Conservation (phyloP, 1,284 basidiomycete genomes). For the Trichosporon sp. region DNA sequence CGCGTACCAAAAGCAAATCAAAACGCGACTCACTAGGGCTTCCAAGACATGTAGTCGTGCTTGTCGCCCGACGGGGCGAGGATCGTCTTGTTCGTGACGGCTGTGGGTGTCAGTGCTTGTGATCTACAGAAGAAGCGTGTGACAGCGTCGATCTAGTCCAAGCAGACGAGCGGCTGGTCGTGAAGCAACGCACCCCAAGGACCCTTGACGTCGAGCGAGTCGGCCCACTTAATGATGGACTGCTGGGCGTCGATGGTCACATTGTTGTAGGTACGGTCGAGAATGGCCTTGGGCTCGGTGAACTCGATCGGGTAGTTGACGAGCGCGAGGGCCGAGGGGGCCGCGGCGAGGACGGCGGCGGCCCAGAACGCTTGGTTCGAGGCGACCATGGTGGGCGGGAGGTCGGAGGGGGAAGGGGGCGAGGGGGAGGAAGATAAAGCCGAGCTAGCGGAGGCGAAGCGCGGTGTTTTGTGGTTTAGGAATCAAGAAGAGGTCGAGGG, state of each 20-base stretch:
- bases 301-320: slow-evolving; percentile 19
- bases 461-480: too few species aligned
- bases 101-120: neutral
- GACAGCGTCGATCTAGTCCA: too few species aligned
- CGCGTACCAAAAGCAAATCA: too few species aligned
- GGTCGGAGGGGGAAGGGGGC: neutral
- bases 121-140: neutral
- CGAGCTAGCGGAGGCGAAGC: too few species aligned
- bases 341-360: slow-evolving; percentile 4
- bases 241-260: slow-evolving; percentile 13
- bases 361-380: neutral
- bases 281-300: slow-evolving; percentile 10
- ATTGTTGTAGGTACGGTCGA: slow-evolving; percentile 9
- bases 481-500: too few species aligned
- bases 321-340: slow-evolving; percentile 7
- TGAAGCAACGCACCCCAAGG: slow-evolving; percentile 11
- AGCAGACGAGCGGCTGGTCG: too few species aligned
- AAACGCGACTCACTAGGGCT: slow-evolving; percentile 11
- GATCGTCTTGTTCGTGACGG: slow-evolving; percentile 13
- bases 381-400: neutral
- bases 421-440: neutral
- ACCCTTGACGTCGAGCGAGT: slow-evolving; percentile 3
- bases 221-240: slow-evolving; percentile 16
- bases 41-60: slow-evolving; percentile 20
- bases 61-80: slow-evolving; percentile 14